Base-by-base conservation (phyloP, 805 yeast species). In the Zygotorulaspora danielsina region DNA sequence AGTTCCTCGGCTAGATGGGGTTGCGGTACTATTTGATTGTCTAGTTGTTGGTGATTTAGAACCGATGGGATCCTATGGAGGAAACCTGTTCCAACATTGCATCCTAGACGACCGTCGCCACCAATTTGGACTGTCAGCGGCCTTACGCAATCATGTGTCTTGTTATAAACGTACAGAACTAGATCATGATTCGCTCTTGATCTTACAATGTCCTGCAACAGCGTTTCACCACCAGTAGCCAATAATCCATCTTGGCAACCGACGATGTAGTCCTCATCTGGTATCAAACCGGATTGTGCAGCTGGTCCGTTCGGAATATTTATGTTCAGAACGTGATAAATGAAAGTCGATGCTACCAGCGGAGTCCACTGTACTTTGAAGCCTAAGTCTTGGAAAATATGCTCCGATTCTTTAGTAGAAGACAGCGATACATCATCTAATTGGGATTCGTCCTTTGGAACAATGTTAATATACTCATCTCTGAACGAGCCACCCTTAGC, bases 21-120 rank as follows among this genome's bases (percentile, higher is more conserved):
- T 21, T 36, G 13, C 31, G 27, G 28, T 9, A n/a, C 36, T 15
- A 27, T 19, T 9, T 9, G 31, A 11, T 32, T 22, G 12, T 24
- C 31, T 13, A 13, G 20, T 10, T 17, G 29, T 12, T 21, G 32
- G 19, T 19, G 13, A 5, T 32, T 12, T 20, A 34, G 12, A 5
- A 57, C 59, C 1, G 78, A 76, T 1, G 97, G 96, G n/a, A 85
- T 64, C 44, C 93, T 68, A 57, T 90, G 97, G 36, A 90, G 66
- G 36, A 84, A 71, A 0, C 98, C 98, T 54, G 88, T 89, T 0
- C 97, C 97, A 13, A 90, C 94, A 48, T 89, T 95, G 64, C 96
- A 88, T 2, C 98, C 98, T 25, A 90, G 65, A 25, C 87, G 68
- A 1, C 96, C 95, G 48, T 69, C 73, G 11, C 89, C 87, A n/a